phyloP scores from a whole-genome alignment of 148 eudicot genomes.

The Rhododendron ferrugineum region DNA sequence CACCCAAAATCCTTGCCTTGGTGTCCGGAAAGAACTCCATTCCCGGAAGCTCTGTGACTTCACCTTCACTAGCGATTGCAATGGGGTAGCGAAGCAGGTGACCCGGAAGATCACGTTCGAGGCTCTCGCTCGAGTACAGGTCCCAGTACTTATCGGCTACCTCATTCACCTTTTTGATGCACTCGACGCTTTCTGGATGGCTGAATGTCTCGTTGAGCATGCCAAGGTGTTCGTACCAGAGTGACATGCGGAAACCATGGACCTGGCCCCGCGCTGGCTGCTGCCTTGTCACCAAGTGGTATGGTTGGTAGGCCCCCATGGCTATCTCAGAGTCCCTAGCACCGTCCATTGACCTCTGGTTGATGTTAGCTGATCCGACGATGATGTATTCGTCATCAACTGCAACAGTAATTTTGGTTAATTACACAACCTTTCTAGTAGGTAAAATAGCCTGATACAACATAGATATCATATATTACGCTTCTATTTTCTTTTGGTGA shows the following conservation, averaged over 20 bases:
- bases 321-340: constrained; percentile 76
- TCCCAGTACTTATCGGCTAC: constrained; percentile 72
- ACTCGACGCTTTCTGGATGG: constrained; percentile 47
- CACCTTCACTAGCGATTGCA: constrained; percentile 56
- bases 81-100: constrained; percentile 82
- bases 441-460: neutral
- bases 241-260: constrained; percentile 74
- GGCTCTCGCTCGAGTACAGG: constrained; percentile 44
- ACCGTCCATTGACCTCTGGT: constrained; percentile 87
- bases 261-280: constrained; percentile 71
- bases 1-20: constrained; percentile 59
- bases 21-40: constrained; percentile 76
- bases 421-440: neutral
- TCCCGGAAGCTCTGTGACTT: constrained; percentile 57
- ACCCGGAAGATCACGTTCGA: constrained; percentile 66
- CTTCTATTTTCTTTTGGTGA: neutral
- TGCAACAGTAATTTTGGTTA: constrained; percentile 14
- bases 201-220: constrained; percentile 60
- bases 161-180: constrained; percentile 51
- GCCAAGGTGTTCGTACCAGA: constrained; percentile 89
- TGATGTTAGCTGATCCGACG: constrained; percentile 81
- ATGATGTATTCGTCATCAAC: constrained; percentile 87
- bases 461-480: neutral
- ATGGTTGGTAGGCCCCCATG: constrained; percentile 80
- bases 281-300: constrained; percentile 37